Evolutionary conservation across 768 basidiomycete genomes (phyloP).

Genomic region (Mycena metata): DNA sequence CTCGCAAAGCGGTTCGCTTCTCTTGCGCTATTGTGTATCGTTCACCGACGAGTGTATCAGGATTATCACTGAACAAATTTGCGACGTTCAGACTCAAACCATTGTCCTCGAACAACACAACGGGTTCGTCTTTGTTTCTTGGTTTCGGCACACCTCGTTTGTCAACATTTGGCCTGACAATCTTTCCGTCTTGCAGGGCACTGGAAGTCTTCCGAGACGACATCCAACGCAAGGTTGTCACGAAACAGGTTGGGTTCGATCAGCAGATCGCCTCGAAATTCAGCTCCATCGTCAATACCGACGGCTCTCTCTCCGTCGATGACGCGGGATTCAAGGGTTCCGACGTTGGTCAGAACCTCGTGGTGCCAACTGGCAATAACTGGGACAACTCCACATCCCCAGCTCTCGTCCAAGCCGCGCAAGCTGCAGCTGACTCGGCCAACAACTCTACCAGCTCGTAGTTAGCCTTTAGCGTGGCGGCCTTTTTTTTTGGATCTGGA

Average conservation of each 20-base stretch:
- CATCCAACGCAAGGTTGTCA: slow-evolving; percentile 35
- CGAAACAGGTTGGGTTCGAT: slow-evolving; percentile 41
- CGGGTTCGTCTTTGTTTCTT: slow-evolving; percentile 9
- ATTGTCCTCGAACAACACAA: slow-evolving; percentile 41
- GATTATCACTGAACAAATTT: slow-evolving; percentile 47
- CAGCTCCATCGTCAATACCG: slow-evolving; percentile 34
- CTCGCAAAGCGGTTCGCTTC: slow-evolving; percentile 43
- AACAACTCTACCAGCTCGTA: slow-evolving; percentile 9
- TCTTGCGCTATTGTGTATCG: not conserved
- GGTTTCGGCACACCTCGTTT: not conserved
- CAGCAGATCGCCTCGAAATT: slow-evolving; percentile 33
- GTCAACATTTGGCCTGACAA: not conserved
- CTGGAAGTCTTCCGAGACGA: slow-evolving; percentile 41
- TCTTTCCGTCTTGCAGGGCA: slow-evolving; percentile 7
- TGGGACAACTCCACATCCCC: slow-evolving; percentile 43
- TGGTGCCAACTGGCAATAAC: slow-evolving; percentile 45
- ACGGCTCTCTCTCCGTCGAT: slow-evolving; percentile 37
- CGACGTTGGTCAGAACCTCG: slow-evolving; percentile 43
- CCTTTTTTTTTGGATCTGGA: too few species aligned
- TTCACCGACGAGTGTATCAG: slow-evolving; percentile 24
- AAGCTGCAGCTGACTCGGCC: slow-evolving; percentile 17
- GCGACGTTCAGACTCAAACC: slow-evolving; percentile 49
- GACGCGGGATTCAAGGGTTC: slow-evolving; percentile 41
- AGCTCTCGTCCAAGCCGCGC: slow-evolving; percentile 16
- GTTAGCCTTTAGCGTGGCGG: not conserved